Evolutionary conservation across 2,329 filamentous ascomycete genomes (phyloP).

Genomic region (Scopulariopsis brevicaulis): DNA sequence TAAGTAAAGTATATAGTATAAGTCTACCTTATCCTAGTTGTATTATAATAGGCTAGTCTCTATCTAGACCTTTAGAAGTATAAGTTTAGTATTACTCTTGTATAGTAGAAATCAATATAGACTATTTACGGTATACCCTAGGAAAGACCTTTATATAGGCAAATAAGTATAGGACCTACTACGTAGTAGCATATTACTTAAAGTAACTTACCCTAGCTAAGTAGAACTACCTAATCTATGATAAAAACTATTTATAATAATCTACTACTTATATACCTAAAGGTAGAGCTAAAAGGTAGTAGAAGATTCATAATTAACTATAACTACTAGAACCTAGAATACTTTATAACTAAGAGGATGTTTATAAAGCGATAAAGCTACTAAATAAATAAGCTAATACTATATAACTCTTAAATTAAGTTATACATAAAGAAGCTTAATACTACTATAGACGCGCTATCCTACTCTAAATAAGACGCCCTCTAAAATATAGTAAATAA

Average conservation of each 20-base stretch:
- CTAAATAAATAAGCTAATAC: not conserved
- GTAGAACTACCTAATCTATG: not conserved
- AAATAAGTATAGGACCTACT: too few species aligned
- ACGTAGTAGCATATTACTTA: not conserved
- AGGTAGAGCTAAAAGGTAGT: not conserved
- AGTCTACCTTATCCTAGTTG: too few species aligned
- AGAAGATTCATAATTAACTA: not conserved
- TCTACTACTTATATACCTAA: not conserved
- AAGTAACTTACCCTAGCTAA: not conserved
- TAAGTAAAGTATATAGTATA: too few species aligned
- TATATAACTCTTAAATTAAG: not conserved
- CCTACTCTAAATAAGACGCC: not conserved
- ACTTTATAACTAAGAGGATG: not conserved
- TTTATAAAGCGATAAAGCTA: not conserved
- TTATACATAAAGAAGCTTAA: not conserved
- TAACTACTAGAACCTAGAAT: not conserved
- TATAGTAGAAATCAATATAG: not conserved
- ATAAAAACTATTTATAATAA: not conserved
- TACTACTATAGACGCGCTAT: not conserved
- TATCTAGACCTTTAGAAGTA: not conserved
- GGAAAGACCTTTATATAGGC: too few species aligned
- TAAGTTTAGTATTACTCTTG: not conserved
- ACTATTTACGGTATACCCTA: too few species aligned
- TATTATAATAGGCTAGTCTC: not conserved
- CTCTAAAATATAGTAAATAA: not conserved